Evolutionary conservation across 805 yeast species (phyloP), one percentile per base, ranked within the genome.

Genomic region (Monosporozyma aquatica): DNA sequence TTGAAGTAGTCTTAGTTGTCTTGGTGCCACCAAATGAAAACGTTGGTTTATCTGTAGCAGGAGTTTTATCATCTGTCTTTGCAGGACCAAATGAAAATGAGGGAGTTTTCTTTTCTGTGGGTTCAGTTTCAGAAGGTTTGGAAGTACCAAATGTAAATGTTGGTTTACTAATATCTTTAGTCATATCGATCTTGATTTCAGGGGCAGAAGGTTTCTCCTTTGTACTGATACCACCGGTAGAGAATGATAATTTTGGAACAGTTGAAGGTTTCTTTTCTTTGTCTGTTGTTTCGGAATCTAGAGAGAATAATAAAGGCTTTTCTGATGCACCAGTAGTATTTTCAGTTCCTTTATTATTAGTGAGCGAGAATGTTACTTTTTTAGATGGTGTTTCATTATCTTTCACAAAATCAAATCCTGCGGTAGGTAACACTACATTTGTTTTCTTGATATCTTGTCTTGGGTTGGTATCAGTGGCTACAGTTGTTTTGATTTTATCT

Each of bases 341-440:
- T 9, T 15, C 17, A 15, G 10, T n/a, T 24, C 26, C 28, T 11
- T 15, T 27, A 8, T 28, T 28, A 6, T 14, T 20, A 6, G 21
- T 22, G 9, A 38, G 22, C 6, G 34, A 20, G 22, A 28, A 29
- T 18, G 37, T 26, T 11, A 33, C 25, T 22, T 43, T 44, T 42
- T 48, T 48, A 1, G 58, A 49, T 2, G 54, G 52, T 3, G 54
- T 53, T 10, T 51, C 54, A 17, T 42, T 43, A 14, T 47, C 40
- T 28, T 54, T 59, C 8, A 59, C 40, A 36, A 61, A 61, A 43
- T 61, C 62, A 34, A 61, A 61, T 2, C 62, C 64, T 2, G 50
- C 44, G 3, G 64, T 56, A 11, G 65, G 65, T 13, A 44, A 23
- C 7, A 57, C 40, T 13, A 45, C 40, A 37, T 47, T 45, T 35